A percentile compares a stretch with the other conserved stretches of the same genome.
Conservation (phyloP, 208 protist species). For the Endotrypanum monterogeii region DNA sequence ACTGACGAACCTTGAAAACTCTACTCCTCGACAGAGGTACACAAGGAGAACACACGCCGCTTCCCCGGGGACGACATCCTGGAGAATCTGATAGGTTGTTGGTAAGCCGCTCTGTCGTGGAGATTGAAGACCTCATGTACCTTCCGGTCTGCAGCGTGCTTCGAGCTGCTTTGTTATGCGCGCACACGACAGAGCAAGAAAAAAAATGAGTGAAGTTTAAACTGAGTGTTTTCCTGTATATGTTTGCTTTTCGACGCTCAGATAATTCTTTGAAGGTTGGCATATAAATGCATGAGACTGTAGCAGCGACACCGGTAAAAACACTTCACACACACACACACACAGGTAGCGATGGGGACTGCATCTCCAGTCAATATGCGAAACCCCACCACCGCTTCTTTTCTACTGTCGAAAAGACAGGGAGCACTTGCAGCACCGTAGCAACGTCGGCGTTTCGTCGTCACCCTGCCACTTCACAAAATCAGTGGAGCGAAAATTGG, state of each 20-base stretch:
- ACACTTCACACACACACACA: background rate
- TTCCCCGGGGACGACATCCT: background rate
- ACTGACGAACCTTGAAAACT: background rate
- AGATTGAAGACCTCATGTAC: no score
- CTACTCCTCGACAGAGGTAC: no score
- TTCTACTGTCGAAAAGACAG: conserved; percentile 35
- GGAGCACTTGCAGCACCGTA: conserved; percentile 51
- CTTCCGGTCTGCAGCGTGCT: background rate
- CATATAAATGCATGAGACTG: background rate
- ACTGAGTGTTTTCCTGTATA: background rate
- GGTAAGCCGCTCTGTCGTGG: background rate
- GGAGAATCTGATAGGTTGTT: background rate
- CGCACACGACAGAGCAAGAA: background rate
- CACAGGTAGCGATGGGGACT: background rate
- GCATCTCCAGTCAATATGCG: background rate
- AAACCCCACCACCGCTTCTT: background rate
- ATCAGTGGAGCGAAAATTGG: conserved; percentile 55
- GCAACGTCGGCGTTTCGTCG: conserved; percentile 56
- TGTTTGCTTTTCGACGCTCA: no score
- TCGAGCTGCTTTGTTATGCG: background rate
- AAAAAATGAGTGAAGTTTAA: no score
- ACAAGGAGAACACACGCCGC: background rate
- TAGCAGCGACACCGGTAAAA: background rate
- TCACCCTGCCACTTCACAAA: conserved; percentile 78
- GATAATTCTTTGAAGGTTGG: background rate